phyloP scores from a whole-genome alignment of 2,329 filamentous ascomycete species.

The Clarireedia hainanense region DNA sequence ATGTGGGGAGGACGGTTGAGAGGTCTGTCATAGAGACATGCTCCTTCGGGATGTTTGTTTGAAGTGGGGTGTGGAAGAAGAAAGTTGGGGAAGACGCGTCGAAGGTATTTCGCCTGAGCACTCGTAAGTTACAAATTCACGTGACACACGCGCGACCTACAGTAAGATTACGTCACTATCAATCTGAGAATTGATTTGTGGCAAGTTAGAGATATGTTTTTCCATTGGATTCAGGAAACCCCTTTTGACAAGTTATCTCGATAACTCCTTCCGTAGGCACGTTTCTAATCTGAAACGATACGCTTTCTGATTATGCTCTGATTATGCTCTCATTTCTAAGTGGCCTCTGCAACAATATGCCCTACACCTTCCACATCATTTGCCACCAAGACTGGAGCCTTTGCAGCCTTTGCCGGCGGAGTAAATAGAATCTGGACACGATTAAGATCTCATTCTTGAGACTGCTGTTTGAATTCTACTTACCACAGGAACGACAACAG shows the following conservation, averaged over 20 bases:
- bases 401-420: background rate
- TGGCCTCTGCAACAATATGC: background rate
- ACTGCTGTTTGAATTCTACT: background rate
- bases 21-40: constrained; percentile 71
- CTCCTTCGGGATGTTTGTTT: background rate
- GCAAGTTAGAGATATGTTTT: too few relatives aligned
- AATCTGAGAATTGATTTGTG: too few relatives aligned
- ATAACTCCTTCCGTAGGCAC: too few relatives aligned
- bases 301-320: background rate
- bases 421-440: background rate
- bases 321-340: background rate
- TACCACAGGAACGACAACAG: constrained; percentile 3
- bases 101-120: too few relatives aligned
- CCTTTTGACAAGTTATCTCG: too few relatives aligned
- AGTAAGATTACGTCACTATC: too few relatives aligned
- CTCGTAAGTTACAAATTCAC: too few relatives aligned
- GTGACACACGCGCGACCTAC: too few relatives aligned
- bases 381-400: background rate
- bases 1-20: constrained; percentile 70
- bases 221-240: too few relatives aligned
- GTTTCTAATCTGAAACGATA: too few relatives aligned
- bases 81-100: too few relatives aligned
- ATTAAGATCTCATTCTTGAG: background rate
- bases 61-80: background rate
- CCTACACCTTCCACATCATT: background rate